Base-by-base conservation (phyloP, 805 yeast genomes). In the Geotrichum ghanense region DNA sequence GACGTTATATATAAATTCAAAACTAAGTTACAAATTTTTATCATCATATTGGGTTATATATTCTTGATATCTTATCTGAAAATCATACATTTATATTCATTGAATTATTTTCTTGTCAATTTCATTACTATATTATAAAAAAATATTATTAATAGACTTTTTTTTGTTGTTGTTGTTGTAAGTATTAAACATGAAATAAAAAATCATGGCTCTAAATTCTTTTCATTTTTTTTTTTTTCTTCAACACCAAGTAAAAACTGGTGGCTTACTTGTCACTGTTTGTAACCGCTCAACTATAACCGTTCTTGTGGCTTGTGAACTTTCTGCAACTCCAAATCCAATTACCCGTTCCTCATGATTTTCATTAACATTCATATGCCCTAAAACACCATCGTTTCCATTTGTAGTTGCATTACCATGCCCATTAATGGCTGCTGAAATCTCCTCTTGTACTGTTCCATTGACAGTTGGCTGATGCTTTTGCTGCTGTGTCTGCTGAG, bases 201-300 rank as follows among this genome's bases (percentile, higher is more conserved):
- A n/a, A n/a, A n/a, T n/a, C n/a, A n/a, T n/a, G n/a, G n/a, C n/a
- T n/a, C n/a, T n/a, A n/a, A n/a, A 26, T 26, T 26, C 12, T n/a
- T 12, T 26, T 12, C 34, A 26, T 12, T 12, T 26, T 26, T n/a
- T 26, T 12, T 37, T 12, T 37, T 12, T 10, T n/a, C n/a, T 12
- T 53, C 50, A 78, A 54, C 85, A 80, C 77, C 85, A 80, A 1
- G 85, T 78, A 51, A 80, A 79, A 1, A 81, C 76, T 0, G 87
- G 85, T 0, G 81, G 78, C 50, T 68, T 73, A 3, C 73, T 65
- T 5, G 68, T 66, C 2, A 74, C 80, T 14, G 74, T 70, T 53
- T 76, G 78, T 22, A 81, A 55, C 44, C 83, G 61, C 58, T 81
- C 87, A 3, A 79, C 73, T 2, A 80, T 70, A 2, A 78, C 84